These are phyloP conservation scores for Ceratocystiopsis minuta DNA, from an alignment of 2,329 filamentous ascomycete genomes.

Conservation along the genomic window DNA sequence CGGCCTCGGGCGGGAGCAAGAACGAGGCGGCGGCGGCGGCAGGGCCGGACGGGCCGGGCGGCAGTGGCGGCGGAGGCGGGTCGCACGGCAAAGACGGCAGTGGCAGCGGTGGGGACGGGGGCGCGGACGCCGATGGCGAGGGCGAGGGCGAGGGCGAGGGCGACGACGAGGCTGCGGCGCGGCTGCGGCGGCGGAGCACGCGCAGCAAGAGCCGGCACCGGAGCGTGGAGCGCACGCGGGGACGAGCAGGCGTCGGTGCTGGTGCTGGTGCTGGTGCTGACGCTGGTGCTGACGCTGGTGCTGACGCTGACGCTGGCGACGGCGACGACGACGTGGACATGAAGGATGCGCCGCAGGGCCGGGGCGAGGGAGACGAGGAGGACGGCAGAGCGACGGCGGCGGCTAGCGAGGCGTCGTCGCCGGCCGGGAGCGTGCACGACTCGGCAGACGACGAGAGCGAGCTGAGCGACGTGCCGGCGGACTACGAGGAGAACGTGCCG, in stretches of 20 bases:
- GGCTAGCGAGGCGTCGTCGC: constrained; percentile 25
- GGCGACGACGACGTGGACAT: constrained; percentile 11
- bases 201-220: constrained; percentile 8
- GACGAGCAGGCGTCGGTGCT: no score
- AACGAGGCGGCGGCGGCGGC: constrained; percentile 7
- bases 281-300: no score
- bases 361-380: constrained; percentile 17
- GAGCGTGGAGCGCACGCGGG: constrained; percentile 5
- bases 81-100: constrained; percentile 19
- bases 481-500: constrained; percentile 39
- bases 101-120: constrained; percentile 10
- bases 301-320: neutral
- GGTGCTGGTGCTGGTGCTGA: no score
- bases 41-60: neutral
- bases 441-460: constrained; percentile 54
- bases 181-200: constrained; percentile 15
- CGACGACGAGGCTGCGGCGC: constrained; percentile 9
- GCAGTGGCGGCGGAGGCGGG: no score
- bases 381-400: constrained; percentile 14
- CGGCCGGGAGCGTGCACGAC: constrained; percentile 42
- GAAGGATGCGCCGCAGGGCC: constrained; percentile 10
- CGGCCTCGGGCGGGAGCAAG: constrained; percentile 29
- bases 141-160: constrained; percentile 20
- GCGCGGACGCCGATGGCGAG: constrained; percentile 12
- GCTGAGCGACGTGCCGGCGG: constrained; percentile 43